These are phyloP conservation scores for Dunaliella sp. DNA, from an alignment of 139 green algal species.

Conservation along the genomic window DNA sequence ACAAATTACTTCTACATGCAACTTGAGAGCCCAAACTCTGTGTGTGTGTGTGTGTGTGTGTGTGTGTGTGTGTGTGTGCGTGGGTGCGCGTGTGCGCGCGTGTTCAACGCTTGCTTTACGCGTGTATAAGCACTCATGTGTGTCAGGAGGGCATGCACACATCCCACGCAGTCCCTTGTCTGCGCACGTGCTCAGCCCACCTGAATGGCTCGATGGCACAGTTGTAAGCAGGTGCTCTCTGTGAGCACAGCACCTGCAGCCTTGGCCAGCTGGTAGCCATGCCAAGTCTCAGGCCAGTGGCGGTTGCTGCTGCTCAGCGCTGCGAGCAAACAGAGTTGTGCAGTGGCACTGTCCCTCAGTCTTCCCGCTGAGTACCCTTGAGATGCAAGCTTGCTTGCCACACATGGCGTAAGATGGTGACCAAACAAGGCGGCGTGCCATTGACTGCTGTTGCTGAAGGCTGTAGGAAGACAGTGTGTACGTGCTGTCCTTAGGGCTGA, in stretches of 20 bases:
- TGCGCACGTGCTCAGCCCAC: not conserved
- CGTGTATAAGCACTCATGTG: not conserved
- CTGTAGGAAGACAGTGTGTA: too few relatives aligned
- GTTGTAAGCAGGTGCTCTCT: not conserved
- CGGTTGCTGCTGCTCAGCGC: not conserved
- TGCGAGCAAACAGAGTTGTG: too few relatives aligned
- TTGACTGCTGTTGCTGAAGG: too few relatives aligned
- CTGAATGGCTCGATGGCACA: conserved; percentile 3
- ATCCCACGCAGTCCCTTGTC: too few relatives aligned
- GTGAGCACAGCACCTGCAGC: not conserved
- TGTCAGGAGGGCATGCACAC: not conserved
- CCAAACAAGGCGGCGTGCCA: too few relatives aligned
- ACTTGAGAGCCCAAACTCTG: too few relatives aligned
- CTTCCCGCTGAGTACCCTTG: too few relatives aligned
- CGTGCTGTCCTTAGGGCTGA: too few relatives aligned
- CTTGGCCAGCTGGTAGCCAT: not conserved
- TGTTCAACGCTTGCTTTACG: not conserved
- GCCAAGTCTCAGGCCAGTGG: not conserved
- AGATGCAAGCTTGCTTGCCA: too few relatives aligned
- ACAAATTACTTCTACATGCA: conserved; percentile 15
- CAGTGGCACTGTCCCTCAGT: too few relatives aligned
- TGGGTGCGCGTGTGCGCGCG: conserved; percentile 3
- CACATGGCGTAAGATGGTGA: too few relatives aligned
- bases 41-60: conserved; percentile 14
- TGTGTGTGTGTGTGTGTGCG: conserved; percentile 12